Evolutionary conservation across 305 asterid species (phyloP).

Genomic region (Euphrasia arctica): DNA sequence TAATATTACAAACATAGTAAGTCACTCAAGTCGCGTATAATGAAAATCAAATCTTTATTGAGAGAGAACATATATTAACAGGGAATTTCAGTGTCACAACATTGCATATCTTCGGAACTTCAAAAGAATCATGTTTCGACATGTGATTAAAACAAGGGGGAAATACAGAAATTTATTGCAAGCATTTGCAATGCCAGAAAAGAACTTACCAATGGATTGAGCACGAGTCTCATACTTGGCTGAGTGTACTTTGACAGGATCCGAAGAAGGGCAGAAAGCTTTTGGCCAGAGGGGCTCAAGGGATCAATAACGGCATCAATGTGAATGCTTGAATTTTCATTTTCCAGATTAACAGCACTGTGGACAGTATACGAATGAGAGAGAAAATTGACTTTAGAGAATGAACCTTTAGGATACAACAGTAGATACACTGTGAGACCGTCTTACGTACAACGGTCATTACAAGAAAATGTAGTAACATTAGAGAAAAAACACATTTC

Average conservation of each 20-base stretch:
- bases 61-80: too few species aligned
- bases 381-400: constrained; percentile 22
- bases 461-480: background rate
- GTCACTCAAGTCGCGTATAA: background rate
- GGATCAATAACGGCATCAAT: constrained; percentile 99
- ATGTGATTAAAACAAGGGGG: background rate
- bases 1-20: constrained; percentile 21
- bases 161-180: background rate
- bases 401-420: constrained; percentile 14
- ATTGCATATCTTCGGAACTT: background rate
- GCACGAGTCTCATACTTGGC: constrained; percentile 96
- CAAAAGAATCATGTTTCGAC: background rate
- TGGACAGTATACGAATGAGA: constrained; percentile 21
- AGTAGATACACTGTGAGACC: background rate
- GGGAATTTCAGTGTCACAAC: background rate
- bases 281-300: constrained; percentile 97
- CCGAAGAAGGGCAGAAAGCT: constrained; percentile 85
- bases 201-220: constrained; percentile 86
- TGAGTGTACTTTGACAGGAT: constrained; percentile 70
- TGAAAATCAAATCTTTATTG: background rate
- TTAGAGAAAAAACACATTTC: background rate
- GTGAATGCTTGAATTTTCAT: constrained; percentile 81
- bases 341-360: constrained; percentile 86
- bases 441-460: background rate
- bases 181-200: constrained; percentile 3